Percentiles rank a stretch among this genome's conserved stretches.
phyloP scores from a whole-genome alignment of 768 basidiomycete genomes.

The Suillus fuscotomentosus region DNA sequence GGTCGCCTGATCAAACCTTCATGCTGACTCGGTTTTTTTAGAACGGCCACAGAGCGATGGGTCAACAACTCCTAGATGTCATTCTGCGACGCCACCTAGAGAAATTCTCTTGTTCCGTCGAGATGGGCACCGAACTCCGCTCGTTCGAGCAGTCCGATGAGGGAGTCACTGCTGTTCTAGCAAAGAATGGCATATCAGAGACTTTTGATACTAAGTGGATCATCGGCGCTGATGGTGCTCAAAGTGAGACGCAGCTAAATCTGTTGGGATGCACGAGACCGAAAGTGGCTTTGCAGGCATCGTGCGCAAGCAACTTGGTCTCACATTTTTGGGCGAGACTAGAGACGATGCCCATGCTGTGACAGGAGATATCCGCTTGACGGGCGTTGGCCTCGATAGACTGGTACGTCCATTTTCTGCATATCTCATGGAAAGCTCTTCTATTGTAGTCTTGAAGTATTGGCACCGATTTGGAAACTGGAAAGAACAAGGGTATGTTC shows the following conservation, averaged over 20 bases:
- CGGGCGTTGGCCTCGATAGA: slow-evolving; percentile 32
- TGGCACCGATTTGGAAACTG: slow-evolving; percentile 50
- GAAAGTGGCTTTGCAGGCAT: not conserved
- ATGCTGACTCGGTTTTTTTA: not conserved
- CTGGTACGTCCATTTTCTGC: slow-evolving; percentile 29
- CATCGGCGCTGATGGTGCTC: slow-evolving; percentile 18
- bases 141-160: slow-evolving; percentile 33
- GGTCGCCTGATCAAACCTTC: not conserved
- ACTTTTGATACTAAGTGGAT: slow-evolving; percentile 9
- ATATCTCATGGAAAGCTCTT: not conserved
- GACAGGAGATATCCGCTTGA: slow-evolving; percentile 36
- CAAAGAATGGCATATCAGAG: slow-evolving; percentile 3
- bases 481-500: not conserved
- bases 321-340: slow-evolving; percentile 28
- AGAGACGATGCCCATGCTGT: slow-evolving; percentile 26
- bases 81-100: not conserved
- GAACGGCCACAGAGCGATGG: slow-evolving; percentile 1
- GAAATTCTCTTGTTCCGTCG: slow-evolving; percentile 25
- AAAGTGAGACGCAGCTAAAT: slow-evolving; percentile 7
- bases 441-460: slow-evolving; percentile 24
- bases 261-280: not conserved
- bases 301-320: slow-evolving; percentile 7
- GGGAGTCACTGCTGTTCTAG: slow-evolving; percentile 22
- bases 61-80: slow-evolving; percentile 28
- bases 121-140: slow-evolving; percentile 34